Evolutionary conservation across 345 rosid species (phyloP).

Genomic region (Aquilaria yunnanensis): DNA sequence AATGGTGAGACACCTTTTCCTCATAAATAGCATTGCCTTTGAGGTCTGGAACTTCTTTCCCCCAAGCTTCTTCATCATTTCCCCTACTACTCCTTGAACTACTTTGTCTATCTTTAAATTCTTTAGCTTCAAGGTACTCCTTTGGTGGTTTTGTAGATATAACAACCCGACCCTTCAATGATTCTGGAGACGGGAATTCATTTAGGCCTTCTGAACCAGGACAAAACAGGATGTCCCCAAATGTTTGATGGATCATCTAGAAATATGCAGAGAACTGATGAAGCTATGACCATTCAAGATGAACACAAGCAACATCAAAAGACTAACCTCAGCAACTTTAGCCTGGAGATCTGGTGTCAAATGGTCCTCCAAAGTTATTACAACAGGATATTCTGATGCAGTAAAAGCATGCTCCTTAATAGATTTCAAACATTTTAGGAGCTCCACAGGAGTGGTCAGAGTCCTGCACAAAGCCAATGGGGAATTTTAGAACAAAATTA

Average conservation of each 20-base stretch:
- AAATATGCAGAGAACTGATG: not conserved
- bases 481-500: too few species aligned
- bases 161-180: constrained; percentile 46
- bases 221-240: constrained; percentile 64
- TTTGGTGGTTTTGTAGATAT: constrained; percentile 90
- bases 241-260: constrained; percentile 72
- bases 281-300: not conserved
- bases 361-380: constrained; percentile 85
- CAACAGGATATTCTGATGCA: constrained; percentile 71
- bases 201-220: constrained; percentile 65
- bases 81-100: constrained; percentile 30
- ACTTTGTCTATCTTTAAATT: constrained; percentile 20
- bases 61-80: constrained; percentile 72
- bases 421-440: constrained; percentile 58
- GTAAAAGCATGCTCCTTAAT: constrained; percentile 70
- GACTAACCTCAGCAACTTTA: constrained; percentile 68
- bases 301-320: not conserved
- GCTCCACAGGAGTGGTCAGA: constrained; percentile 67
- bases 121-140: constrained; percentile 56
- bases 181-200: constrained; percentile 72
- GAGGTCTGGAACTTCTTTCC: constrained; percentile 59
- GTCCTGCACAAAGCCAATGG: constrained; percentile 36
- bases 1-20: constrained; percentile 9
- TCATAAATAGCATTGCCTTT: constrained; percentile 9
- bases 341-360: constrained; percentile 76